Evolutionary conservation across 148 eudicot genomes (phyloP).

Genomic region (Beta vulgaris): DNA sequence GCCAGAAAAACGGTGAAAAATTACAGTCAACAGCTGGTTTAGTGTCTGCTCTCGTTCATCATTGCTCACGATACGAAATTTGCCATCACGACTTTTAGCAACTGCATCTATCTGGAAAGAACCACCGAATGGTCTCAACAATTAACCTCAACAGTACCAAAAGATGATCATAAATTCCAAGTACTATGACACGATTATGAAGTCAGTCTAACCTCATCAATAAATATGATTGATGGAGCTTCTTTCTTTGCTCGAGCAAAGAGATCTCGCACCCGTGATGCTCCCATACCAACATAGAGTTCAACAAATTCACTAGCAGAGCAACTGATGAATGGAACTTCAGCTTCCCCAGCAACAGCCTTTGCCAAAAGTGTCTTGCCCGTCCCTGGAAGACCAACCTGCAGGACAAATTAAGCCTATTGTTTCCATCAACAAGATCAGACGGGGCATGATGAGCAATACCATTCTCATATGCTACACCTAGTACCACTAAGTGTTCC

Average conservation of each 20-base stretch:
- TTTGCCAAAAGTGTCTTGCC: conserved; percentile 96
- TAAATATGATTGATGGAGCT: conserved; percentile 93
- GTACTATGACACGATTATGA: not conserved
- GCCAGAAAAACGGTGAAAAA: not conserved
- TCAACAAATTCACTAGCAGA: conserved; percentile 99
- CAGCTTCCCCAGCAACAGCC: conserved; percentile 99
- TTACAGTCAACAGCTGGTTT: conserved; percentile 91
- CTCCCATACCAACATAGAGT: conserved; percentile 97
- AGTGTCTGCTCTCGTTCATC: conserved; percentile 96
- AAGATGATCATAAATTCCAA: conserved; percentile 1
- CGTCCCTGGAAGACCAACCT: conserved; percentile 99
- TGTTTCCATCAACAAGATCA: conserved; percentile 9
- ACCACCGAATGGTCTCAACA: conserved; percentile 16
- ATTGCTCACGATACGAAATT: conserved; percentile 83
- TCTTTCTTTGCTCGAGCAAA: conserved; percentile 96
- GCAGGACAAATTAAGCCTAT: conserved; percentile 32
- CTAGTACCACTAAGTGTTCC: conserved; percentile 1
- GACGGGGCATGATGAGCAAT: not conserved
- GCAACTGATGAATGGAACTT: conserved; percentile 92
- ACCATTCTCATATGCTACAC: not conserved
- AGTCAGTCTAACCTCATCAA: conserved; percentile 69
- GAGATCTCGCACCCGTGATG: conserved; percentile 95
- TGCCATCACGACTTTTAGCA: conserved; percentile 97
- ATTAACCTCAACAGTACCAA: not conserved
- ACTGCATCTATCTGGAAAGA: conserved; percentile 88